A percentile compares a stretch with the other conserved stretches of the same genome.
These are phyloP conservation scores for Aspergillus latus DNA, from an alignment of 2,329 filamentous ascomycete species.

Conservation along the genomic window DNA sequence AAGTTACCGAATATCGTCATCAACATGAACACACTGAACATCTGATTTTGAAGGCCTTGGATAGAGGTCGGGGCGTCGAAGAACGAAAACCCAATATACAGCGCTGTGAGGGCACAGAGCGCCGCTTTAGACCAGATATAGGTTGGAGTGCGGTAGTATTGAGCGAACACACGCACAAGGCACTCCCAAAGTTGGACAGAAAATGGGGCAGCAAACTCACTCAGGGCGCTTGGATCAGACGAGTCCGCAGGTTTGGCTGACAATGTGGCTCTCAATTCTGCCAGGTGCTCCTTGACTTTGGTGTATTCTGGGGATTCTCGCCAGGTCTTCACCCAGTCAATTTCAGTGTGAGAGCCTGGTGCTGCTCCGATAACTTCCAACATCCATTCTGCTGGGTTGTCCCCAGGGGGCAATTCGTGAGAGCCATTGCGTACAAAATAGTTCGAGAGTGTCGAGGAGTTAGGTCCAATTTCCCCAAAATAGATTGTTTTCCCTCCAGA, in stretches of 20 bases:
- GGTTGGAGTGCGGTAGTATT: conserved; percentile 86
- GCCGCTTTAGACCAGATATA: conserved; percentile 83
- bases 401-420: conserved; percentile 2
- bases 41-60: conserved; percentile 84
- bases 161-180: conserved; percentile 75
- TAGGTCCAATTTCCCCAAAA: conserved; percentile 16
- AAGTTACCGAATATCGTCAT: conserved; percentile 71
- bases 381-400: conserved; percentile 19
- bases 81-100: conserved; percentile 85
- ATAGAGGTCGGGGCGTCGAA: conserved; percentile 70
- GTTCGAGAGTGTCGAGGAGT: conserved; percentile 9
- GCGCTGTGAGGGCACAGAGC: conserved; percentile 68
- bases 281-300: conserved; percentile 47
- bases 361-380: conserved; percentile 36
- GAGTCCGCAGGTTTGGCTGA: conserved; percentile 1
- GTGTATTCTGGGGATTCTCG: conserved; percentile 54
- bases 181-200: conserved; percentile 65
- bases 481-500: conserved; percentile 16
- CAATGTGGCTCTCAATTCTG: conserved; percentile 47
- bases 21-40: conserved; percentile 87
- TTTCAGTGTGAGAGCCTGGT: conserved; percentile 56
- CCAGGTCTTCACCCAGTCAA: conserved; percentile 57
- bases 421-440: conserved; percentile 18
- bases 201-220: conserved; percentile 69
- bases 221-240: conserved; percentile 2